These are phyloP conservation scores for Apiospora koreana DNA, from an alignment of 2,329 filamentous ascomycete species.

Conservation along the genomic window DNA sequence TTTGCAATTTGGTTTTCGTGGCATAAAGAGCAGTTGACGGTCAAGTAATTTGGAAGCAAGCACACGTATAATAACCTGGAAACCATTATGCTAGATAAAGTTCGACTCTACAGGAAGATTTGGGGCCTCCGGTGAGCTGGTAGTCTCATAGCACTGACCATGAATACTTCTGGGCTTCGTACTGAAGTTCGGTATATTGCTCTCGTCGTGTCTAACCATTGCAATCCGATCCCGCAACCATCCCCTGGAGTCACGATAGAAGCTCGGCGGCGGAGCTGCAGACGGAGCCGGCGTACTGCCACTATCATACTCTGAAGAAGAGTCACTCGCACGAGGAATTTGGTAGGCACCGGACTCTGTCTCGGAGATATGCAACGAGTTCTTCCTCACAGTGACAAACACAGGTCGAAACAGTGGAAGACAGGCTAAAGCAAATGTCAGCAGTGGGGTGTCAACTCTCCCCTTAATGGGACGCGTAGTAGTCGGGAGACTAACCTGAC, in stretches of 20 bases:
- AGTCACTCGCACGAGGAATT: not conserved
- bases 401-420: constrained; percentile 13
- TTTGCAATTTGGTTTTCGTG: too few relatives aligned
- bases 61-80: not conserved
- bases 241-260: not conserved
- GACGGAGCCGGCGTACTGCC: not conserved
- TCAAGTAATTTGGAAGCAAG: not conserved
- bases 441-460: not conserved
- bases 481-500: constrained; percentile 21
- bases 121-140: not conserved
- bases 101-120: not conserved
- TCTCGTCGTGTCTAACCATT: not conserved
- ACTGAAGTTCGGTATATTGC: not conserved
- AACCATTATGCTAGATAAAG: not conserved
- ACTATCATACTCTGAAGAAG: not conserved
- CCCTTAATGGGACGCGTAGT: not conserved
- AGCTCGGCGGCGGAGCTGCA: too few relatives aligned
- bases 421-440: constrained; percentile 1
- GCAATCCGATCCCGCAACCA: not conserved
- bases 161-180: not conserved
- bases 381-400: not conserved
- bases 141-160: not conserved
- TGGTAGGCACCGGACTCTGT: not conserved
- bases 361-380: not conserved
- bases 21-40: not conserved